Conservation (phyloP, 2,329 filamentous ascomycete genomes). For the Diaporthe australafricana region DNA sequence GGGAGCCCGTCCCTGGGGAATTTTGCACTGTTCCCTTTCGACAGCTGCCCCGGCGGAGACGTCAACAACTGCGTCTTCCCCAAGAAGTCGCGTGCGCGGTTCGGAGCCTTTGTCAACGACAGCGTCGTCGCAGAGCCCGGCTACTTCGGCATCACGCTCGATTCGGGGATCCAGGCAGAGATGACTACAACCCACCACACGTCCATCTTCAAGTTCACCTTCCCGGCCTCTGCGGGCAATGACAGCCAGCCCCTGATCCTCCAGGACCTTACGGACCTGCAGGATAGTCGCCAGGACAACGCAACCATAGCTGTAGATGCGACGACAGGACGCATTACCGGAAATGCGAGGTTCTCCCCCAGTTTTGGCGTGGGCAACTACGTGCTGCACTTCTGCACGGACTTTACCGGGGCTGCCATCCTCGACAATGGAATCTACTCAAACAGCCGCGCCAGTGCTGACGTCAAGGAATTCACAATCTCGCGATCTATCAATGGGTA, state of each 20-base stretch:
- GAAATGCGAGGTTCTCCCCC: slow-evolving; percentile 70
- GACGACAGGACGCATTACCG: slow-evolving; percentile 69
- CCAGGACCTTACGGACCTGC: slow-evolving; percentile 74
- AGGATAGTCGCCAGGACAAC: slow-evolving; percentile 69
- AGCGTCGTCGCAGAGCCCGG: slow-evolving; percentile 71
- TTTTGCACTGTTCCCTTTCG: slow-evolving; percentile 78
- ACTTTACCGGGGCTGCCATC: slow-evolving; percentile 70
- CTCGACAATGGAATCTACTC: slow-evolving; percentile 71
- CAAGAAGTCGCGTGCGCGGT: slow-evolving; percentile 54
- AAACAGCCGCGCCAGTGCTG: slow-evolving; percentile 64
- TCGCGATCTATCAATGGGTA: slow-evolving; percentile 63
- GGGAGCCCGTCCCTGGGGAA: slow-evolving; percentile 74
- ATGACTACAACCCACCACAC: slow-evolving; percentile 77
- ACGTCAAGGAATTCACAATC: slow-evolving; percentile 60
- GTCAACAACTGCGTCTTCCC: slow-evolving; percentile 72
- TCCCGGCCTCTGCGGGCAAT: slow-evolving; percentile 56
- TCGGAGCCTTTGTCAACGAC: slow-evolving; percentile 59
- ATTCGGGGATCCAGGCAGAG: slow-evolving; percentile 69
- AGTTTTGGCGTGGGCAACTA: slow-evolving; percentile 75
- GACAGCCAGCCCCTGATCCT: slow-evolving; percentile 69
- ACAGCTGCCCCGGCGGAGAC: slow-evolving; percentile 69
- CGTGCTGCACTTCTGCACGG: slow-evolving; percentile 73
- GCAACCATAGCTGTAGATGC: slow-evolving; percentile 66
- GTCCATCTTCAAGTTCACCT: slow-evolving; percentile 74
- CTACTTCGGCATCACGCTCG: slow-evolving; percentile 72